These are phyloP conservation scores for Pichia sp. DNA, from an alignment of 1,139 yeast genomes.

Conservation along the genomic window DNA sequence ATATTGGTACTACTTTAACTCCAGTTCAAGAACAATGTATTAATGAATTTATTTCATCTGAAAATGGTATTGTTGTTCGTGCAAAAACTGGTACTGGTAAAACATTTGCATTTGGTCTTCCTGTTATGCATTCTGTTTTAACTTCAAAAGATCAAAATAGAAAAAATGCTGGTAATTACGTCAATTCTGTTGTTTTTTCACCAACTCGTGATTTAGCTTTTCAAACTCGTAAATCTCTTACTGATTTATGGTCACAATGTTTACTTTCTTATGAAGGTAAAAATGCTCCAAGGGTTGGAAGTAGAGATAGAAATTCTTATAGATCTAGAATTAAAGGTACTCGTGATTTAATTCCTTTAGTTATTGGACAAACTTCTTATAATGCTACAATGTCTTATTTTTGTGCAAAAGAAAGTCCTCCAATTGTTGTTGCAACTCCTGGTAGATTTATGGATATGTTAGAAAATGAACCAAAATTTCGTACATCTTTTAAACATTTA, in stretches of 20 bases:
- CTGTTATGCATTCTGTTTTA: constrained; percentile 56
- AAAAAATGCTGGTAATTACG: constrained; percentile 18
- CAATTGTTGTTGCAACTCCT: constrained; percentile 80
- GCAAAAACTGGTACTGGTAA: constrained; percentile 97
- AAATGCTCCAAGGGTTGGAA: background rate
- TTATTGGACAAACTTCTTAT: constrained; percentile 20
- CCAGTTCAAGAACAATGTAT: constrained; percentile 75
- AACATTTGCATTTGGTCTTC: constrained; percentile 81
- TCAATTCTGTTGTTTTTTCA: constrained; percentile 64
- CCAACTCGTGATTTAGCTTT: constrained; percentile 92
- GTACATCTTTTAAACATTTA: constrained; percentile 46
- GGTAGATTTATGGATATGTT: constrained; percentile 72
- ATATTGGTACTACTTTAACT: constrained; percentile 42
- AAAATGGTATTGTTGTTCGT: constrained; percentile 67
- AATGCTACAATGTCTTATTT: constrained; percentile 20
- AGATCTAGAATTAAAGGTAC: constrained; percentile 3
- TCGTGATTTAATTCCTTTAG: constrained; percentile 14
- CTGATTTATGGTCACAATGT: constrained; percentile 11
- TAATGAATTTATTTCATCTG: constrained; percentile 50
- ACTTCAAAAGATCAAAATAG: constrained; percentile 25
- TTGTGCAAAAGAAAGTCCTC: constrained; percentile 20
- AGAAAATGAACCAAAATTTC: constrained; percentile 38
- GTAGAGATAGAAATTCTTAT: background rate
- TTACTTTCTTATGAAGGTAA: background rate
- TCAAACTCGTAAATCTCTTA: constrained; percentile 65